These are phyloP conservation scores for Mortierella sp. DNA, from an alignment of 371 early-diverging fungal genomes.

Conservation along the genomic window DNA sequence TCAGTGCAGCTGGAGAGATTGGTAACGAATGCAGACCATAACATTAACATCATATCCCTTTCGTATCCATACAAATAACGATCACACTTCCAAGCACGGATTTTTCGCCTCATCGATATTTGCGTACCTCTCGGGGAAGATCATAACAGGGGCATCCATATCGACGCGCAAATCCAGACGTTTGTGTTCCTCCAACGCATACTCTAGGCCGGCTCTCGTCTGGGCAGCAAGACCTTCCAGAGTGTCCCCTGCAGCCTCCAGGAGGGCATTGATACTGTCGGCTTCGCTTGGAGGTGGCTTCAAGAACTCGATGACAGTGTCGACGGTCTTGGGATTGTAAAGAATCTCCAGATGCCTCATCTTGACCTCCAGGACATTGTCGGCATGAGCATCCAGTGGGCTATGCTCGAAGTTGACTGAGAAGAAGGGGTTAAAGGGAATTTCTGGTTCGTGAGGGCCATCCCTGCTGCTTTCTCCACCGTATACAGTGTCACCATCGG, in stretches of 20 bases:
- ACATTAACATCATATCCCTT: too few relatives aligned
- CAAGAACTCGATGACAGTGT: slow-evolving; percentile 85
- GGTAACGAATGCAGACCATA: not conserved
- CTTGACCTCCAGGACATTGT: slow-evolving; percentile 83
- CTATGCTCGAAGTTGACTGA: slow-evolving; percentile 85
- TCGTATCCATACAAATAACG: too few relatives aligned
- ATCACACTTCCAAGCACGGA: too few relatives aligned
- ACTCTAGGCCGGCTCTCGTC: slow-evolving; percentile 88
- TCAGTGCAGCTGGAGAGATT: slow-evolving; percentile 70
- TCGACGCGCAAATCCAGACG: slow-evolving; percentile 92
- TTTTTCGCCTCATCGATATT: not conserved
- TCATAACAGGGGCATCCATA: slow-evolving; percentile 96
- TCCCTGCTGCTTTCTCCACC: slow-evolving; percentile 34
- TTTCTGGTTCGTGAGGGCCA: slow-evolving; percentile 6
- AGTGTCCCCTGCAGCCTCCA: slow-evolving; percentile 89
- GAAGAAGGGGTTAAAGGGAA: slow-evolving; percentile 80
- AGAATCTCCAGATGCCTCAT: slow-evolving; percentile 94
- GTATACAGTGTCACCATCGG: slow-evolving; percentile 46
- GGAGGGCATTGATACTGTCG: slow-evolving; percentile 78
- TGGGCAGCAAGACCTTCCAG: slow-evolving; percentile 92
- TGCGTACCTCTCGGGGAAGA: slow-evolving; percentile 88
- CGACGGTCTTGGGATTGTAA: slow-evolving; percentile 85
- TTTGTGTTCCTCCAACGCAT: slow-evolving; percentile 90
- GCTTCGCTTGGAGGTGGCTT: slow-evolving; percentile 84
- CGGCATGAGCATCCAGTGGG: slow-evolving; percentile 89